Percentiles rank a stretch among this genome's conserved stretches.
Conservation (phyloP, 805 yeast species). For the Cyberlindnera mrakii region DNA sequence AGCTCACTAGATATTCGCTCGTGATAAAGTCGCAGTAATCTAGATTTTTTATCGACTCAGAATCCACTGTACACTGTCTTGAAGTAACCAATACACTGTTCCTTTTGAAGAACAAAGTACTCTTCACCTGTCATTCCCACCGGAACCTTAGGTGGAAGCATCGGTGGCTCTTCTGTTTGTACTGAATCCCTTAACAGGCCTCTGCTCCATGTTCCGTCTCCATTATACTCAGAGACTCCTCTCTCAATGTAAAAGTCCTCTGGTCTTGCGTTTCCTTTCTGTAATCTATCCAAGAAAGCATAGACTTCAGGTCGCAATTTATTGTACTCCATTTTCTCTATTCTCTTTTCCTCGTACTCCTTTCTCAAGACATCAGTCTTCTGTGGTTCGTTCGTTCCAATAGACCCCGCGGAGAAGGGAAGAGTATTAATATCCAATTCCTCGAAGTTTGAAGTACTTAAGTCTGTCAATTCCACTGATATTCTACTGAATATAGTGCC, state of each 20-base stretch:
- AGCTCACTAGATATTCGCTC: too few species aligned
- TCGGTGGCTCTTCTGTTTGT: conserved; percentile 10
- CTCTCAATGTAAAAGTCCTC: conserved; percentile 17
- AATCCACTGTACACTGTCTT: background rate
- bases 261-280: conserved; percentile 11
- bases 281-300: conserved; percentile 16
- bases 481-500: conserved; percentile 3
- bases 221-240: conserved; percentile 22
- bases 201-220: conserved; percentile 21
- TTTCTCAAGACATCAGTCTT: conserved; percentile 2
- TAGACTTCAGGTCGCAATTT: conserved; percentile 15
- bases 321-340: conserved; percentile 1
- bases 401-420: conserved; percentile 20
- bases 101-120: conserved; percentile 14
- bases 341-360: conserved; percentile 4
- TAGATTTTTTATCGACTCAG: too few species aligned
- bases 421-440: conserved; percentile 8
- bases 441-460: background rate
- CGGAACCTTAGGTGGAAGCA: conserved; percentile 22
- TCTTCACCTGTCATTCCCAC: conserved; percentile 22
- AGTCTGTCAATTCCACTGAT: conserved; percentile 1
- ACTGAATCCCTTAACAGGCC: conserved; percentile 16
- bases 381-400: conserved; percentile 8
- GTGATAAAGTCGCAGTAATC: too few species aligned
- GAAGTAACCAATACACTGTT: conserved; percentile 11